phyloP scores from a whole-genome alignment of 225 moss, liverwort and hornwort species.

The Ulota crispa region DNA sequence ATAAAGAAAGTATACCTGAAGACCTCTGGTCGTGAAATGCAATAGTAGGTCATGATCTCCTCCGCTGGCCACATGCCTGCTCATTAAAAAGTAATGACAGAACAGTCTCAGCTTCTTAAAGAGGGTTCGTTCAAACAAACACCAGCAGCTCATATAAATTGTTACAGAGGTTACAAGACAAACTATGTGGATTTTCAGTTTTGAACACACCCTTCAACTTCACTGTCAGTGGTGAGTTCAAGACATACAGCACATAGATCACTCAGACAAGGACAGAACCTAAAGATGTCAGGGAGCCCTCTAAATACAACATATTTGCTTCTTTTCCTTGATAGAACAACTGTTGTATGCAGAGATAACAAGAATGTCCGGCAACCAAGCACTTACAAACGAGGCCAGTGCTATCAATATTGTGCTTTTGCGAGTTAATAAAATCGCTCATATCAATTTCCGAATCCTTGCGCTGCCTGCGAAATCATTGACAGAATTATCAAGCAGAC shows the following conservation, averaged over 20 bases:
- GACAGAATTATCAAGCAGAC: slow-evolving; percentile 7
- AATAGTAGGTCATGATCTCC: slow-evolving; percentile 86
- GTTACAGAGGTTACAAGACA: neutral
- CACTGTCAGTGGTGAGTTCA: neutral
- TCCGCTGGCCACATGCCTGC: slow-evolving; percentile 92
- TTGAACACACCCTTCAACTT: neutral
- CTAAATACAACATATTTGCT: neutral
- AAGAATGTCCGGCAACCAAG: slow-evolving; percentile 5
- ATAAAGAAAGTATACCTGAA: slow-evolving; percentile 46
- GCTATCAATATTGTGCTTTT: slow-evolving; percentile 68
- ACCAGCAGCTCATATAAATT: neutral
- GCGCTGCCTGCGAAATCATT: slow-evolving; percentile 46
- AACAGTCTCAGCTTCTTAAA: slow-evolving; percentile 5
- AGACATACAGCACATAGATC: neutral
- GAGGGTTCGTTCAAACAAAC: neutral
- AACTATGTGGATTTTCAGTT: neutral
- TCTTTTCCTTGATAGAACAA: neutral
- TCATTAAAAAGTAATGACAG: neutral
- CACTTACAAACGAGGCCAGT: slow-evolving; percentile 81
- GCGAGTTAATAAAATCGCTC: slow-evolving; percentile 63
- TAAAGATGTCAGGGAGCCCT: neutral
- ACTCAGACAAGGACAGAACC: neutral
- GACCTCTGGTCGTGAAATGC: slow-evolving; percentile 58
- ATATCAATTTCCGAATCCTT: slow-evolving; percentile 49
- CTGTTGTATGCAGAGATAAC: neutral